Conservation (phyloP, 305 asterid genomes). For the Ilex paraguariensis region DNA sequence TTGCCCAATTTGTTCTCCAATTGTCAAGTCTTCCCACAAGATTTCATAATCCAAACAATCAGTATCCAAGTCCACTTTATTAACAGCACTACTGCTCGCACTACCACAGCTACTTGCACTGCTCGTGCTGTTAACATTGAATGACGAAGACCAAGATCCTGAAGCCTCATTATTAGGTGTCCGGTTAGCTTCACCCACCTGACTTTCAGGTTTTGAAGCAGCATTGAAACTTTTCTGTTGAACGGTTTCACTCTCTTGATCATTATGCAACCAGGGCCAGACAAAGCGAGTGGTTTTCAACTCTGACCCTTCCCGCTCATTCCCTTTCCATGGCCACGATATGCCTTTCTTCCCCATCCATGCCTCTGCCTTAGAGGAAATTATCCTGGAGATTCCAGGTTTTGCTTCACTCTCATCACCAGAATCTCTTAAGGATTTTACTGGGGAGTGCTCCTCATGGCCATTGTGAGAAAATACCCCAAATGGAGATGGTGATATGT, state of each 20-base stretch:
- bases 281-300: conserved; percentile 49
- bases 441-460: conserved; percentile 45
- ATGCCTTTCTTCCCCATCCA: conserved; percentile 69
- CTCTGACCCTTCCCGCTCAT: conserved; percentile 61
- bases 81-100: conserved; percentile 63
- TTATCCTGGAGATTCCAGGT: conserved; percentile 56
- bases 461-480: conserved; percentile 50
- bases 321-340: conserved; percentile 90
- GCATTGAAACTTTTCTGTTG: conserved; percentile 33
- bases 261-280: conserved; percentile 70
- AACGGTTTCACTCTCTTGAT: conserved; percentile 51
- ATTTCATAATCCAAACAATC: conserved; percentile 84
- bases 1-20: conserved; percentile 93
- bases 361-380: conserved; percentile 80
- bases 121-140: conserved; percentile 75
- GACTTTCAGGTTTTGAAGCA: conserved; percentile 45
- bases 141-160: conserved; percentile 75
- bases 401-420: conserved; percentile 69
- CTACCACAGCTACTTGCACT: conserved; percentile 88
- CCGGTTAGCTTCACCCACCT: conserved; percentile 37
- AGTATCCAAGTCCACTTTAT: conserved; percentile 59
- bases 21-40: conserved; percentile 93
- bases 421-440: conserved; percentile 49
- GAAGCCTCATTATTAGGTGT: conserved; percentile 44
- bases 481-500: conserved; percentile 57